These are phyloP conservation scores for Xerophyta viscosa DNA, from an alignment of 106 monocot species.

Conservation along the genomic window DNA sequence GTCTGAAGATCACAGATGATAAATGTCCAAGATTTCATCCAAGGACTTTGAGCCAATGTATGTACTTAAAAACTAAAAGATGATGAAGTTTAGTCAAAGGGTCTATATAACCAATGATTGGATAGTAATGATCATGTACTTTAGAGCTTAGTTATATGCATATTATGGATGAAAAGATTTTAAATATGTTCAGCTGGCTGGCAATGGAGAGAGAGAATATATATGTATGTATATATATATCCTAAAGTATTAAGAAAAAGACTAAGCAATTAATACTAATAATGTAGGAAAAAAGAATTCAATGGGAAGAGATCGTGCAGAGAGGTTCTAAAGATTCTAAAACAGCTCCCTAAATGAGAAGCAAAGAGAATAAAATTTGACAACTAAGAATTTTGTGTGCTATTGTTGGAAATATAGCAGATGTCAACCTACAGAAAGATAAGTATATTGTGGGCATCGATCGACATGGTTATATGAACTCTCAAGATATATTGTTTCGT, in stretches of 20 bases:
- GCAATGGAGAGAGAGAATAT: not conserved
- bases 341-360: too few species aligned
- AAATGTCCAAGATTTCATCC: not conserved
- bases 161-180: not conserved
- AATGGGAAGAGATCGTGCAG: conserved; percentile 4
- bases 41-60: too few species aligned
- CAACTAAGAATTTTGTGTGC: too few species aligned
- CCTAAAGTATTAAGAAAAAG: not conserved
- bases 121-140: not conserved
- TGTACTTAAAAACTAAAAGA: not conserved
- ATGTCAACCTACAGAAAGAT: too few species aligned
- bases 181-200: not conserved
- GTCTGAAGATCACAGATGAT: too few species aligned
- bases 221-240: too few species aligned
- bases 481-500: too few species aligned
- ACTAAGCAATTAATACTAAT: not conserved
- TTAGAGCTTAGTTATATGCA: not conserved
- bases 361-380: too few species aligned
- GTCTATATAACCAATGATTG: not conserved
- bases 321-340: conserved; percentile 4
- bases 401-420: too few species aligned
- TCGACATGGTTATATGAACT: too few species aligned
- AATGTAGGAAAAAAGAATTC: not conserved
- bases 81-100: not conserved
- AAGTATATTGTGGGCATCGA: too few species aligned